Evolutionary conservation across 2,329 filamentous ascomycete genomes (phyloP).

Genomic region (Pseudocercospora vitis): DNA sequence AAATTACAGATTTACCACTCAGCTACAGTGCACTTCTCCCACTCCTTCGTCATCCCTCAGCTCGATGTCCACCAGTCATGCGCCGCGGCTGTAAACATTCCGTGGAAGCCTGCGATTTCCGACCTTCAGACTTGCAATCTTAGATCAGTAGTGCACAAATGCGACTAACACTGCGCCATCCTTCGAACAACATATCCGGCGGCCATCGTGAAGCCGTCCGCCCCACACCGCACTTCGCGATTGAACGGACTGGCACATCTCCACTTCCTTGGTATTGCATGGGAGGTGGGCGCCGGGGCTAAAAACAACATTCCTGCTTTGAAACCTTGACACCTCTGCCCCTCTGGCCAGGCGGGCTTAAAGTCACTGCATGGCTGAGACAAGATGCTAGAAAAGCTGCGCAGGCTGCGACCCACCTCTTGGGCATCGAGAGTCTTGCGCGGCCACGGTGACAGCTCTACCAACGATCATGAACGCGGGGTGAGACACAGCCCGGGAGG

Average conservation of each 20-base stretch:
- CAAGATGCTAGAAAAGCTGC: constrained; percentile 4
- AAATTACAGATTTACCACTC: constrained; percentile 18
- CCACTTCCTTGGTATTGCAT: neutral
- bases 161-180: neutral
- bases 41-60: too few relatives aligned
- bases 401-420: neutral
- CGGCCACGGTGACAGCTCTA: neutral
- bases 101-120: neutral
- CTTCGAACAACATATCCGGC: neutral
- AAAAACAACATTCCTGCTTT: neutral
- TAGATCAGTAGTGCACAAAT: too few relatives aligned
- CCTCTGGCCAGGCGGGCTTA: neutral
- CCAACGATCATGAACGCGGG: neutral
- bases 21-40: too few relatives aligned
- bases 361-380: neutral
- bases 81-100: neutral
- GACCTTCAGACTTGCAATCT: neutral
- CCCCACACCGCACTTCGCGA: neutral
- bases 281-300: neutral
- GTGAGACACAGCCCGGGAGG: neutral
- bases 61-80: too few relatives aligned
- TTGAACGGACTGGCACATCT: constrained; percentile 1
- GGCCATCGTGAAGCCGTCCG: neutral
- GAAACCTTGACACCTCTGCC: neutral
- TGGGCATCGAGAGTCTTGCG: neutral